These are phyloP conservation scores for Phialemoniopsis sp. DNA, from an alignment of 2,329 filamentous ascomycete genomes.

Conservation along the genomic window DNA sequence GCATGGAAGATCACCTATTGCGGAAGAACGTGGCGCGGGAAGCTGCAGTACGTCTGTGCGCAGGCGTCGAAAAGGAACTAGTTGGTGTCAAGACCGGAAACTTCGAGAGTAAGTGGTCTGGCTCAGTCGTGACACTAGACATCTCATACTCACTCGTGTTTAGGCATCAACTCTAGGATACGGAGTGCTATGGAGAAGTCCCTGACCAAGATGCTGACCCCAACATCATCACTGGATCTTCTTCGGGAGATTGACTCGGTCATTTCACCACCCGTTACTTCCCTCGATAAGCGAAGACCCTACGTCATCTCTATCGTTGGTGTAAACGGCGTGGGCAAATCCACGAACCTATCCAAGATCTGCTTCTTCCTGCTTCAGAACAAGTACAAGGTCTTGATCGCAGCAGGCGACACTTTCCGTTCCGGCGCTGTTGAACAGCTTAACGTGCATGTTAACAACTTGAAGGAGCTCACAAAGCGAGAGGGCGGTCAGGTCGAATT, in stretches of 20 bases:
- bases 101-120: constrained; percentile 63
- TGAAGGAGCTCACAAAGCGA: constrained; percentile 81
- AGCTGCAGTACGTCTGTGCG: constrained; percentile 84
- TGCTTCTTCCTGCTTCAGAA: constrained; percentile 98
- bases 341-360: constrained; percentile 95
- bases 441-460: constrained; percentile 88
- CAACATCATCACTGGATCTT: constrained; percentile 89
- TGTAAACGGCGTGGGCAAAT: constrained; percentile 97
- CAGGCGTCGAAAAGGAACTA: constrained; percentile 86
- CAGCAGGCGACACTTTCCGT: constrained; percentile 93
- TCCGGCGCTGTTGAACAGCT: constrained; percentile 96
- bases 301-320: constrained; percentile 98
- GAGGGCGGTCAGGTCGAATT: constrained; percentile 85
- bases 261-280: constrained; percentile 60
- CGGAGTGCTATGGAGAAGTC: constrained; percentile 87
- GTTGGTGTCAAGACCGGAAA: constrained; percentile 86
- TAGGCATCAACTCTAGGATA: constrained; percentile 74
- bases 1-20: constrained; percentile 91
- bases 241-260: constrained; percentile 87
- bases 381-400: constrained; percentile 91
- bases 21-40: constrained; percentile 96
- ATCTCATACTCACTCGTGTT: constrained; percentile 11
- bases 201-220: constrained; percentile 90
- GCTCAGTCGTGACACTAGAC: background rate
- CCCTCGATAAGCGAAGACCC: constrained; percentile 64